These are phyloP conservation scores for Panaeolus cyanescens DNA, from an alignment of 768 basidiomycete genomes.

Conservation along the genomic window DNA sequence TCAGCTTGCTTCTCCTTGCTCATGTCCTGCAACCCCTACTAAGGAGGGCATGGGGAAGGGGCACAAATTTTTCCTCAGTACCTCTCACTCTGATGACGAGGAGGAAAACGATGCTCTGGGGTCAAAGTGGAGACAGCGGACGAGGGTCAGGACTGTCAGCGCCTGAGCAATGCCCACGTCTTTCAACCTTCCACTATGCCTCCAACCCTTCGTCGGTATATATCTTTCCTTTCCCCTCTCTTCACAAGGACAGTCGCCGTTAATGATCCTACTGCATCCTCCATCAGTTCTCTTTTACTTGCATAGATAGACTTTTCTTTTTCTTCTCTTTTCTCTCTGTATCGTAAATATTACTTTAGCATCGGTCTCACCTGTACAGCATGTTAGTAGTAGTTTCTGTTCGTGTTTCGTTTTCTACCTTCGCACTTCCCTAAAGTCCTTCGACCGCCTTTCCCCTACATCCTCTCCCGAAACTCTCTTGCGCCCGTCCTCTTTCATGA, in stretches of 20 bases:
- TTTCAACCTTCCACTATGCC: too few relatives aligned
- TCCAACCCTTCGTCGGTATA: neutral
- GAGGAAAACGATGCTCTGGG: neutral
- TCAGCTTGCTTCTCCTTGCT: neutral
- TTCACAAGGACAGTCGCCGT: too few relatives aligned
- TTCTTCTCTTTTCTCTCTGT: neutral
- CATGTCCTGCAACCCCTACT: neutral
- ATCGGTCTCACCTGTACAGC: neutral
- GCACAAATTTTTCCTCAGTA: neutral
- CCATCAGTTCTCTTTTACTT: neutral
- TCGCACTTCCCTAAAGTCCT: neutral
- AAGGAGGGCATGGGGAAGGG: neutral
- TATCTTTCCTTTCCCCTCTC: neutral
- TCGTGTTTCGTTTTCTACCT: neutral
- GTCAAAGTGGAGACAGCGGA: neutral
- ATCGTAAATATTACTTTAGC: neutral
- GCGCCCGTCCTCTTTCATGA: neutral
- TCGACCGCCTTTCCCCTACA: neutral
- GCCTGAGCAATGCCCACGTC: neutral
- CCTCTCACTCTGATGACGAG: neutral
- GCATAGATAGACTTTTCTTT: neutral
- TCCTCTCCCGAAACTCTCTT: neutral
- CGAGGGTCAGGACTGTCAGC: neutral
- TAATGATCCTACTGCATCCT: neutral
- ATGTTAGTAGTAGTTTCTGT: neutral